Conservation (phyloP, 148 eudicot species). For the Rhododendron mucronatum region DNA sequence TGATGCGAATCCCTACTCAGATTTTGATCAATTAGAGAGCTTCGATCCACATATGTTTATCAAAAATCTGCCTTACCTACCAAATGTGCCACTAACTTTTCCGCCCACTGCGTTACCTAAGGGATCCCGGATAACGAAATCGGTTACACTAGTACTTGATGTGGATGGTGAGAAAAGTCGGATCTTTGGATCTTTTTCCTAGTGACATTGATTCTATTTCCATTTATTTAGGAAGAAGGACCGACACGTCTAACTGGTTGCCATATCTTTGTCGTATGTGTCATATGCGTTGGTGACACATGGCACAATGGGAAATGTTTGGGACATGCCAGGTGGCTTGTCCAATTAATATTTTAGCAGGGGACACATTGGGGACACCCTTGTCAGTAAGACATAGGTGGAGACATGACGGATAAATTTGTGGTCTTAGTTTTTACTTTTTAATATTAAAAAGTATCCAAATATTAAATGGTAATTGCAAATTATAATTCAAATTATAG, state of each 20-base stretch:
- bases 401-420: not conserved
- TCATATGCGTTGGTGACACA: not conserved
- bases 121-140: constrained; percentile 46
- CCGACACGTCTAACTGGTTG: not conserved
- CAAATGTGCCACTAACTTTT: constrained; percentile 40
- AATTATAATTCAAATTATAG: not conserved
- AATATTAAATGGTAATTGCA: not conserved
- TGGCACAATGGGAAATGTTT: not conserved
- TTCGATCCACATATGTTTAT: constrained; percentile 81
- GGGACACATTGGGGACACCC: not conserved
- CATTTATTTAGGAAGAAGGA: not conserved
- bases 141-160: constrained; percentile 83
- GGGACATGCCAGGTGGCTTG: not conserved
- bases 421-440: not conserved
- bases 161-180: constrained; percentile 68
- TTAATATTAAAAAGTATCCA: not conserved
- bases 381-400: not conserved
- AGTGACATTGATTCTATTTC: not conserved
- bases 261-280: not conserved
- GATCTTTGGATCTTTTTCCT: not conserved
- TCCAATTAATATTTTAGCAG: not conserved
- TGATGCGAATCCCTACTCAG: constrained; percentile 39
- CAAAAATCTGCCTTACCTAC: constrained; percentile 62
- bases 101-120: constrained; percentile 35
- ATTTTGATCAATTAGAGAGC: constrained; percentile 55